Evolutionary conservation across 1,139 yeast genomes (phyloP).

Genomic region (Blastobotrys illinoisensis): DNA sequence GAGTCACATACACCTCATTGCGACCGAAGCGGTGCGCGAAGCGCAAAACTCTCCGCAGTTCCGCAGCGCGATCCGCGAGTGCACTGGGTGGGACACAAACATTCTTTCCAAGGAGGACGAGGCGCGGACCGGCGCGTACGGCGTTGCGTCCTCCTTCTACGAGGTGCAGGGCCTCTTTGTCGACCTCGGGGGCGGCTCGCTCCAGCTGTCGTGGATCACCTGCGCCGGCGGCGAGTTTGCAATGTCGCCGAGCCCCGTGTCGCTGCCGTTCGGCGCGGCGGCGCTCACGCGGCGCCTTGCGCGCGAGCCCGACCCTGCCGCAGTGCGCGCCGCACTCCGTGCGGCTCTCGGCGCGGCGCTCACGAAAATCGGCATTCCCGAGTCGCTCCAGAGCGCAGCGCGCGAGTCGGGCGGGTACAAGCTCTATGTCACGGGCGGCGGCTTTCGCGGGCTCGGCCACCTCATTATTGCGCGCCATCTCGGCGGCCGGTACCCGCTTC

Average conservation of each 20-base stretch:
- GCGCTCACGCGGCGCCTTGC: slow-evolving; percentile 50
- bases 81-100: slow-evolving; percentile 58
- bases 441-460: slow-evolving; percentile 60
- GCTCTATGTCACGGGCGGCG: slow-evolving; percentile 62
- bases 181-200: slow-evolving; percentile 64
- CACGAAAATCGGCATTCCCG: slow-evolving; percentile 36
- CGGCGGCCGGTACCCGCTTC: slow-evolving; percentile 48
- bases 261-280: slow-evolving; percentile 65
- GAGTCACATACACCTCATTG: slow-evolving; percentile 53
- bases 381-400: slow-evolving; percentile 32
- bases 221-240: slow-evolving; percentile 48
- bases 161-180: slow-evolving; percentile 56
- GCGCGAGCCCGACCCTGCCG: slow-evolving; percentile 36
- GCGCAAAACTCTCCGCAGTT: slow-evolving; percentile 56
- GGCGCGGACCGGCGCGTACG: slow-evolving; percentile 57
- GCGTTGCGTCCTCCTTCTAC: slow-evolving; percentile 63
- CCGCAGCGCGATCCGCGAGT: slow-evolving; percentile 44
- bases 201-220: slow-evolving; percentile 60
- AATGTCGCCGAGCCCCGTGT: slow-evolving; percentile 51
- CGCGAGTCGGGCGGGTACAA: slow-evolving; percentile 50
- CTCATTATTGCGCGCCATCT: slow-evolving; percentile 44
- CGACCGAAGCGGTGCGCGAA: slow-evolving; percentile 62
- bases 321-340: slow-evolving; percentile 21
- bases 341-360: slow-evolving; percentile 42
- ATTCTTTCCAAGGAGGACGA: slow-evolving; percentile 54